Conservation (phyloP, 108 stramenopile species). For the Cyclotella baltica region DNA sequence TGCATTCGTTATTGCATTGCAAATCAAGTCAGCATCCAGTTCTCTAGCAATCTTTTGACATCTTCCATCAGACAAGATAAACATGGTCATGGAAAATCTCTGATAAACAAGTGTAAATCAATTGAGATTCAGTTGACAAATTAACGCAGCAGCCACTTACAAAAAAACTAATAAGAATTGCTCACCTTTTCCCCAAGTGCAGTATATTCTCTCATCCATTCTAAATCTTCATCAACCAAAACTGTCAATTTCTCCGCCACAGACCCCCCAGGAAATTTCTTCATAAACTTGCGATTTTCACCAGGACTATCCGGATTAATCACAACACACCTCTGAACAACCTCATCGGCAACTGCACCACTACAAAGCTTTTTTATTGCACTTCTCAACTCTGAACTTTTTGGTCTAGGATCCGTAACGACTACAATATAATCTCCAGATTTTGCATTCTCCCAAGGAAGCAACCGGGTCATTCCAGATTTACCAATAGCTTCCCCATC, state of each 20-base stretch:
- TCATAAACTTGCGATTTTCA: constrained; percentile 77
- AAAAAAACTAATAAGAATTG: neutral
- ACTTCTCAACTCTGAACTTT: constrained; percentile 69
- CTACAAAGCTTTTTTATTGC: constrained; percentile 50
- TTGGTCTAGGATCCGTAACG: constrained; percentile 75
- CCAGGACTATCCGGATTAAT: constrained; percentile 85
- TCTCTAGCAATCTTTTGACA: constrained; percentile 78
- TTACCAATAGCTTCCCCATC: constrained; percentile 66
- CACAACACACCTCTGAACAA: constrained; percentile 55
- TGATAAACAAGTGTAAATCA: constrained; percentile 8
- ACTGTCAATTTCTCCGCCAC: constrained; percentile 27
- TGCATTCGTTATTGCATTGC: constrained; percentile 56
- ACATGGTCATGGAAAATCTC: constrained; percentile 79
- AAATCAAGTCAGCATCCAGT: constrained; percentile 60
- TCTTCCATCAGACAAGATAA: constrained; percentile 66
- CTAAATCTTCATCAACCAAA: constrained; percentile 73
- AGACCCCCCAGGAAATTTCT: constrained; percentile 50
- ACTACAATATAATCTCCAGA: constrained; percentile 65
- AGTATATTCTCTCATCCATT: constrained; percentile 76
- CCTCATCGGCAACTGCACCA: constrained; percentile 33
- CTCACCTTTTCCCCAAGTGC: constrained; percentile 77
- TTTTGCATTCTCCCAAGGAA: constrained; percentile 63
- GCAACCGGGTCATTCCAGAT: constrained; percentile 48
- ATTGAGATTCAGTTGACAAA: neutral
- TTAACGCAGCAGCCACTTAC: neutral